Percentiles rank a stretch among this genome's conserved stretches.
These are phyloP conservation scores for Penicillium coprophilum DNA, from an alignment of 495 filamentous ascomycete species.

Conservation along the genomic window DNA sequence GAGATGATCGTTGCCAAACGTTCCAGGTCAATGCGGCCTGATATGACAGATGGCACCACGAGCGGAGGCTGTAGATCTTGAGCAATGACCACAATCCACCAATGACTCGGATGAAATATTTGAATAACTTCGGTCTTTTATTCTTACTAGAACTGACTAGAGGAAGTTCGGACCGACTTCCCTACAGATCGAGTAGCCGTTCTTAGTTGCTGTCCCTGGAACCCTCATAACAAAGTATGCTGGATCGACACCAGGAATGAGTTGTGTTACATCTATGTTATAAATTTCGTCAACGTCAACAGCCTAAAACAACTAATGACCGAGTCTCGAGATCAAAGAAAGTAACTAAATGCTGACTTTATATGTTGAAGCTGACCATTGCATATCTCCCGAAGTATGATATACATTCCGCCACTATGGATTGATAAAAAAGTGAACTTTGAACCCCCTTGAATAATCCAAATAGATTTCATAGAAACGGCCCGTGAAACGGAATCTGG, in stretches of 20 bases:
- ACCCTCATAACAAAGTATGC: not conserved
- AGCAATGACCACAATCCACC: constrained; percentile 15
- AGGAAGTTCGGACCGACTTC: constrained; percentile 1
- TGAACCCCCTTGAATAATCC: not conserved
- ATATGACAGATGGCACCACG: constrained; percentile 8
- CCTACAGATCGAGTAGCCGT: constrained; percentile 1
- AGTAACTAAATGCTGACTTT: not conserved
- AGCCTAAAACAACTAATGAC: not conserved
- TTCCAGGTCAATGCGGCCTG: not conserved
- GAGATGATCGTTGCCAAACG: not conserved
- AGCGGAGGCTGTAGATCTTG: constrained; percentile 18
- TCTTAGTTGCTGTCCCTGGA: not conserved
- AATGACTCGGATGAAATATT: constrained; percentile 14
- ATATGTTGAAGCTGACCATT: not conserved
- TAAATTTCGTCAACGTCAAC: constrained; percentile 3
- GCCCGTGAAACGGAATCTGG: constrained; percentile 6
- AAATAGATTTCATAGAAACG: not conserved
- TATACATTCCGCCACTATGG: not conserved
- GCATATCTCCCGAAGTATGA: not conserved
- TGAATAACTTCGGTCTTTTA: constrained; percentile 14
- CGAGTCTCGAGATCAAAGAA: not conserved
- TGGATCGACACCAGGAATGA: constrained; percentile 8
- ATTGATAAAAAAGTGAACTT: not conserved
- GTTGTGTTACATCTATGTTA: constrained; percentile 13
- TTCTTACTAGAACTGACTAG: constrained; percentile 2